A percentile compares a stretch with the other conserved stretches of the same genome.
phyloP scores from a whole-genome alignment of 1,284 basidiomycete genomes.

The Veloboletus limbatus region DNA sequence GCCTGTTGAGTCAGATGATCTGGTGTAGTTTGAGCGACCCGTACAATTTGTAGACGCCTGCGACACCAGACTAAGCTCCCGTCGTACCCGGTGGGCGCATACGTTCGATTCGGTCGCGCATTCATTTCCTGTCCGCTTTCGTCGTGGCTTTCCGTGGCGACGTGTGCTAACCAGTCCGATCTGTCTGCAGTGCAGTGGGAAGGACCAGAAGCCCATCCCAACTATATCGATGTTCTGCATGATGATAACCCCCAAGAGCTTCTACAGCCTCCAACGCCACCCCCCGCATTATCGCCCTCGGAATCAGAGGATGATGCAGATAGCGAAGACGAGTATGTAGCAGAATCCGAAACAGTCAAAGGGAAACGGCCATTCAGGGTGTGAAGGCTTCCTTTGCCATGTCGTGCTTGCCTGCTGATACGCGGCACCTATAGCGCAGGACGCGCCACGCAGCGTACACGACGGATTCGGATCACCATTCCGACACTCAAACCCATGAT shows the following conservation, averaged over 20 bases:
- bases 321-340: constrained; percentile 71
- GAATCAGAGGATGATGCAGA: constrained; percentile 53
- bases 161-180: constrained; percentile 28
- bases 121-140: constrained; percentile 17
- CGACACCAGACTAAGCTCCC: constrained; percentile 19
- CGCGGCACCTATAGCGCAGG: constrained; percentile 33
- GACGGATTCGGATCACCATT: constrained; percentile 44
- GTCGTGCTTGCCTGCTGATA: constrained; percentile 17
- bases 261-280: constrained; percentile 23
- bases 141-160: constrained; percentile 11
- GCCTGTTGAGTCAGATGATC: constrained; percentile 37
- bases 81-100: constrained; percentile 6
- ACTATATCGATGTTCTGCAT: constrained; percentile 28
- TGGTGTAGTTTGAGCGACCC: constrained; percentile 34
- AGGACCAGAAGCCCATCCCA: constrained; percentile 53
- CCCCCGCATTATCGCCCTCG: constrained; percentile 35
- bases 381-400: constrained; percentile 26
- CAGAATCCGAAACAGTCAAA: constrained; percentile 39
- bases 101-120: background rate
- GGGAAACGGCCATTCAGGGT: constrained; percentile 41
- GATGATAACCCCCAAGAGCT: constrained; percentile 21
- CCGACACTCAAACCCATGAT: constrained; percentile 30
- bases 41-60: constrained; percentile 28
- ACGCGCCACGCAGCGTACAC: constrained; percentile 39
- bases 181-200: constrained; percentile 65